Evolutionary conservation across 2,329 filamentous ascomycete species (phyloP).

Genomic region (Aspergillus aculeatinus): DNA sequence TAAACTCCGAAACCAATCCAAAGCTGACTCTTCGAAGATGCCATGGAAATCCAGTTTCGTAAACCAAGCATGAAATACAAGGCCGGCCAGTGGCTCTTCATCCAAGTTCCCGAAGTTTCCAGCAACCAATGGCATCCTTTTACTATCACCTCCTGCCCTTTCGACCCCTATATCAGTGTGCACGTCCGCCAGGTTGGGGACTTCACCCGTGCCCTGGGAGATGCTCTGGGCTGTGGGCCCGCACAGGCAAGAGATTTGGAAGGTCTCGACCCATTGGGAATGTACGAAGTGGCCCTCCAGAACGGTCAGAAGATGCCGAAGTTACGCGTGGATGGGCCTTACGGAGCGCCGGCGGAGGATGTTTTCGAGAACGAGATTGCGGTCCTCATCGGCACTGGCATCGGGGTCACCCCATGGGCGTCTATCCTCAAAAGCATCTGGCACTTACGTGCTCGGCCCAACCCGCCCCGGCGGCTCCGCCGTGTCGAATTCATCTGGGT

Average conservation of each 20-base stretch:
- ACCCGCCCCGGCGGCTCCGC: conserved; percentile 83
- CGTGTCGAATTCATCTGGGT: conserved; percentile 99
- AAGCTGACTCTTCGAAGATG: conserved; percentile 58
- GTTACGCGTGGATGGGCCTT: conserved; percentile 90
- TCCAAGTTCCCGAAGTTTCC: conserved; percentile 87
- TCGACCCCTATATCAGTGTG: conserved; percentile 89
- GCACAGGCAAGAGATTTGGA: conserved; percentile 89
- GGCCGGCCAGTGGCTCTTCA: conserved; percentile 95
- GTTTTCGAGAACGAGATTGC: conserved; percentile 90
- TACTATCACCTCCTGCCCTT: conserved; percentile 97
- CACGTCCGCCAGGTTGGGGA: conserved; percentile 96
- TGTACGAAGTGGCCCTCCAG: conserved; percentile 95
- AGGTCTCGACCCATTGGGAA: conserved; percentile 84
- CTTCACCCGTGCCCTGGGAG: conserved; percentile 90
- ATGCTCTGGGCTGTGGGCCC: conserved; percentile 86
- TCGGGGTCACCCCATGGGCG: conserved; percentile 82
- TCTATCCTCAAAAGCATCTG: conserved; percentile 96
- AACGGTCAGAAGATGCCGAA: conserved; percentile 90
- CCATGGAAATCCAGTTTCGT: conserved; percentile 93
- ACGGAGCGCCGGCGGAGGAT: conserved; percentile 94
- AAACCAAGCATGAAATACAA: conserved; percentile 98
- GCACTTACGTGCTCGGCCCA: conserved; percentile 86
- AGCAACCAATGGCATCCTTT: conserved; percentile 96
- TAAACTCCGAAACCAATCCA: not conserved
- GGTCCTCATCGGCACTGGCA: conserved; percentile 76